Conservation (phyloP, 257 asterid genomes). For the Solanum lignicaule region DNA sequence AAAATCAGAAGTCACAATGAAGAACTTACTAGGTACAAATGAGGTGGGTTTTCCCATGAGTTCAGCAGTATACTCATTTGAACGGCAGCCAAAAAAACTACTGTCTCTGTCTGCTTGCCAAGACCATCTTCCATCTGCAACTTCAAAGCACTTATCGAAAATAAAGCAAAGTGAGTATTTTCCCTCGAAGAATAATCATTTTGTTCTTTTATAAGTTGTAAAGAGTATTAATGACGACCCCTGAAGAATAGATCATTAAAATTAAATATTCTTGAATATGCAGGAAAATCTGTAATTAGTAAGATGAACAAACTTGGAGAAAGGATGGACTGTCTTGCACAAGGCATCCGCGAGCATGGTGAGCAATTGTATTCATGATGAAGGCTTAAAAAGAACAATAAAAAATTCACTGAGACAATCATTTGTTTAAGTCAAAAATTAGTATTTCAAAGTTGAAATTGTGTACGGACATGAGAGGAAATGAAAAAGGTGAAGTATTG, state of each 20-base stretch:
- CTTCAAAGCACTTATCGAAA: background rate
- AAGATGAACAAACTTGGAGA: conserved; percentile 4
- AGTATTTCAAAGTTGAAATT: background rate
- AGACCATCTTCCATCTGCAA: background rate
- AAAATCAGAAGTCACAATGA: background rate
- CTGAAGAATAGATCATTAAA: background rate
- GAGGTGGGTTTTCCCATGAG: background rate
- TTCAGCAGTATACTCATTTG: background rate
- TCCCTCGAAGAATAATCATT: background rate
- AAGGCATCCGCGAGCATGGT: conserved; percentile 42
- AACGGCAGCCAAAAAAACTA: background rate
- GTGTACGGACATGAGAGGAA: too few relatives aligned
- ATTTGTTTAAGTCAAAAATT: fast-evolving
- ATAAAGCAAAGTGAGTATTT: background rate
- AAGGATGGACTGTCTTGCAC: conserved; percentile 25
- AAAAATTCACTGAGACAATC: background rate
- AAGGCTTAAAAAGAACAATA: background rate
- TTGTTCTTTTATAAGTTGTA: background rate
- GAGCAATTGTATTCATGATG: background rate
- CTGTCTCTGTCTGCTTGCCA: background rate
- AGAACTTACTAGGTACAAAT: background rate
- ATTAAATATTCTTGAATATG: background rate
- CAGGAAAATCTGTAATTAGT: background rate
- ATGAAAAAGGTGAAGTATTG: background rate
- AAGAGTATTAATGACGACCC: background rate